phyloP scores from a whole-genome alignment of 345 rosid genomes.

The Theobroma cacao region DNA sequence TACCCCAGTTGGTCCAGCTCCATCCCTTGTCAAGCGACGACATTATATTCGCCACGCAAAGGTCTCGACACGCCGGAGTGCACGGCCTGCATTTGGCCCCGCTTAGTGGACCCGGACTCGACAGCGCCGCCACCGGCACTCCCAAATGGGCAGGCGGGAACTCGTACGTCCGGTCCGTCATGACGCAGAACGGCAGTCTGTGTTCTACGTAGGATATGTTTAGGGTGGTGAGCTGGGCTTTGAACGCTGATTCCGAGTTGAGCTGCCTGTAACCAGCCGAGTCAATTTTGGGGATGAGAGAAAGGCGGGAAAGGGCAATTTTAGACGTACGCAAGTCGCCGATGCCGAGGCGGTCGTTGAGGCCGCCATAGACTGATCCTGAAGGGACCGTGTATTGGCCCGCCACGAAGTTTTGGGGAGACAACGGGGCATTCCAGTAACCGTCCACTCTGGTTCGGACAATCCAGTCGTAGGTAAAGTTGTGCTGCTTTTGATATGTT shows the following conservation, averaged over 20 bases:
- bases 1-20: slow-evolving; percentile 95
- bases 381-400: slow-evolving; percentile 70
- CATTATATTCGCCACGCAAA: slow-evolving; percentile 62
- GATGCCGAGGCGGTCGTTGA: slow-evolving; percentile 88
- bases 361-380: slow-evolving; percentile 87
- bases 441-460: slow-evolving; percentile 93
- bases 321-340: slow-evolving; percentile 62
- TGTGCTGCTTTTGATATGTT: slow-evolving; percentile 43
- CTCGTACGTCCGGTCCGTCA: slow-evolving; percentile 58
- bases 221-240: slow-evolving; percentile 64
- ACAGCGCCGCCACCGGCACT: slow-evolving; percentile 78
- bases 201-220: slow-evolving; percentile 38
- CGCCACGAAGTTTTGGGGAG: slow-evolving; percentile 53
- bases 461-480: slow-evolving; percentile 84
- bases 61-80: slow-evolving; percentile 47
- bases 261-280: slow-evolving; percentile 47
- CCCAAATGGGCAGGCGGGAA: slow-evolving; percentile 70
- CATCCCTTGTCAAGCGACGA: slow-evolving; percentile 42
- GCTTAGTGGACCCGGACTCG: slow-evolving; percentile 82
- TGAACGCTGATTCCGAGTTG: slow-evolving; percentile 86
- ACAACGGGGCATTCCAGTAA: slow-evolving; percentile 71
- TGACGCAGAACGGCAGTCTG: slow-evolving; percentile 71
- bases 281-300: slow-evolving; percentile 69
- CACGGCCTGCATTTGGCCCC: slow-evolving; percentile 98
- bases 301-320: slow-evolving; percentile 78